Conservation (phyloP, 225 moss, liverwort and hornwort genomes). For the Bryum argenteum region DNA sequence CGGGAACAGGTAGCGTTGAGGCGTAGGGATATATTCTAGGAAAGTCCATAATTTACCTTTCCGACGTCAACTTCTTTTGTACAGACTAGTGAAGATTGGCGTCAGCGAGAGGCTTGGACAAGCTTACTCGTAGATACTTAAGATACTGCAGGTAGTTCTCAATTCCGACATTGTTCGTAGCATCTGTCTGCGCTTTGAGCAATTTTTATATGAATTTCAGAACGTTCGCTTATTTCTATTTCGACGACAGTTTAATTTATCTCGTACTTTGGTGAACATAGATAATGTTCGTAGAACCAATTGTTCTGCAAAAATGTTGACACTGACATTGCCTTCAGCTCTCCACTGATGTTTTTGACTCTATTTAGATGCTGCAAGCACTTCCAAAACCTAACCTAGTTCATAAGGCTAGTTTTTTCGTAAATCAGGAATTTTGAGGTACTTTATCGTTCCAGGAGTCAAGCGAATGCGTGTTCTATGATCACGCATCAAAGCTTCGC, state of each 20-base stretch:
- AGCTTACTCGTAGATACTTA: conserved; percentile 17
- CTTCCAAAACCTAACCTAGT: background rate
- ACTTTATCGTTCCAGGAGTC: background rate
- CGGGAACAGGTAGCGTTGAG: conserved; percentile 41
- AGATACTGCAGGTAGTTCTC: conserved; percentile 5
- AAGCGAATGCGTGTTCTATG: background rate
- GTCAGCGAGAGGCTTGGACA: conserved; percentile 22
- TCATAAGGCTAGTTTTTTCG: background rate
- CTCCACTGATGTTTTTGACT: background rate
- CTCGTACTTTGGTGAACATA: background rate
- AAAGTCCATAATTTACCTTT: conserved; percentile 28
- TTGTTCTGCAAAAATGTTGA: background rate
- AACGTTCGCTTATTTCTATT: background rate
- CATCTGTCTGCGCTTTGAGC: conserved; percentile 11
- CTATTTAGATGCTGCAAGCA: background rate
- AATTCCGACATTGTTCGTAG: conserved; percentile 5
- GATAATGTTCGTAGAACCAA: background rate
- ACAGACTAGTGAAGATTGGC: conserved; percentile 31
- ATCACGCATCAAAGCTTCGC: background rate
- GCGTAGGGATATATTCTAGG: conserved; percentile 12
- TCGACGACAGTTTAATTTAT: background rate
- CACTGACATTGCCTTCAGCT: background rate
- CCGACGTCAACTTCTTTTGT: conserved; percentile 34
- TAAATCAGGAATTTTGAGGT: background rate
- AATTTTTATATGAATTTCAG: conserved; percentile 2